Evolutionary conservation across 2,329 filamentous ascomycete genomes (phyloP).

Genomic region (Apiospora rasikravindrae): DNA sequence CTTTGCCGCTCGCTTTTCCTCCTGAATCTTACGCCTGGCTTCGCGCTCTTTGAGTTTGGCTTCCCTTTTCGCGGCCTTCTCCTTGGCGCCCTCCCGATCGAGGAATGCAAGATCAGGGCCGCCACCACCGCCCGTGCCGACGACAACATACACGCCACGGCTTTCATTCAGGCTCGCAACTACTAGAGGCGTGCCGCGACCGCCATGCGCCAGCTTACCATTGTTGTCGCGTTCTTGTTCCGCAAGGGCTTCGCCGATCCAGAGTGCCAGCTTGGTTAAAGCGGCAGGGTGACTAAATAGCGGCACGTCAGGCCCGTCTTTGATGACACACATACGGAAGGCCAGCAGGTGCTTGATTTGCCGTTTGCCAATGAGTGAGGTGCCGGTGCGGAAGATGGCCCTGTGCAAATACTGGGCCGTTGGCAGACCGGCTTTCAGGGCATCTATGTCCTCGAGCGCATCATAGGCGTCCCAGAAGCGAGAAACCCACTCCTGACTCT

Average conservation of each 20-base stretch:
- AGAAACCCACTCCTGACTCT: constrained; percentile 68
- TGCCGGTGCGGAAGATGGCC: constrained; percentile 92
- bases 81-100: constrained; percentile 69
- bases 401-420: constrained; percentile 89
- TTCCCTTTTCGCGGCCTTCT: constrained; percentile 66
- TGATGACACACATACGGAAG: constrained; percentile 94
- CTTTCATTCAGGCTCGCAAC: constrained; percentile 89
- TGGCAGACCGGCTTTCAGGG: constrained; percentile 76
- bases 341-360: constrained; percentile 91
- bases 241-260: constrained; percentile 90
- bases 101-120: constrained; percentile 74
- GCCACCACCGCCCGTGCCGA: constrained; percentile 88
- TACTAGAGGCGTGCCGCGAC: constrained; percentile 82
- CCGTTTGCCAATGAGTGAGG: constrained; percentile 87
- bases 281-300: constrained; percentile 93
- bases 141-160: constrained; percentile 86
- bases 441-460: constrained; percentile 73
- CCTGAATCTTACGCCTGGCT: constrained; percentile 59
- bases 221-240: constrained; percentile 84
- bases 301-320: constrained; percentile 89
- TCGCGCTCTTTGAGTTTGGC: constrained; percentile 67
- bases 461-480: constrained; percentile 77
- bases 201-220: constrained; percentile 70
- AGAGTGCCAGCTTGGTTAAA: constrained; percentile 89
- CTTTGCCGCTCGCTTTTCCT: constrained; percentile 65